Percentiles rank a stretch among this genome's conserved stretches.
Evolutionary conservation across 164 flowering plant genomes (phyloP).

Genomic region (Annona cherimola): DNA sequence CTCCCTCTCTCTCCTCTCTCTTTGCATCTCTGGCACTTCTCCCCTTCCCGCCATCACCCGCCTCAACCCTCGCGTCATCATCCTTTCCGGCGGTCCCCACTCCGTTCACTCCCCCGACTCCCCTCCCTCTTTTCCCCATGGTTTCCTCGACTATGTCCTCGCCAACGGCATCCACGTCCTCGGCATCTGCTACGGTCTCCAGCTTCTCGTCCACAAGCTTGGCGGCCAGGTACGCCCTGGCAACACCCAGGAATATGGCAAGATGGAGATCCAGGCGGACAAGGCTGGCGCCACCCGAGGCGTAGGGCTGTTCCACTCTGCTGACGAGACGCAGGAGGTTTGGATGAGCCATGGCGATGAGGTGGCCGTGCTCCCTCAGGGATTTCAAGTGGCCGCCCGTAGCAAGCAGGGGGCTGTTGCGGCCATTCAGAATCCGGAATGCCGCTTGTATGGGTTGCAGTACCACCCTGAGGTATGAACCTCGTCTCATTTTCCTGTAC

Average conservation of each 20-base stretch:
- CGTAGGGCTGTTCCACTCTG: constrained; percentile 44
- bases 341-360: constrained; percentile 99
- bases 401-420: constrained; percentile 75
- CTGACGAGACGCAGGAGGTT: constrained; percentile 65
- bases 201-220: constrained; percentile 77
- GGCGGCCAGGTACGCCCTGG: constrained; percentile 77
- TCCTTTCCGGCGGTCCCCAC: constrained; percentile 95
- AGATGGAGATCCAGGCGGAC: constrained; percentile 75
- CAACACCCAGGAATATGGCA: constrained; percentile 85
- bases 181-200: constrained; percentile 92
- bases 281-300: constrained; percentile 1
- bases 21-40: constrained; percentile 81
- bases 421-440: constrained; percentile 52
- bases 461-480: constrained; percentile 85
- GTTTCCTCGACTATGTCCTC: constrained; percentile 67
- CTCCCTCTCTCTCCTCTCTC: constrained; percentile 72
- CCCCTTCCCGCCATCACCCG: constrained; percentile 53
- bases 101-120: constrained; percentile 57
- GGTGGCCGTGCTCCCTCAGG: constrained; percentile 61
- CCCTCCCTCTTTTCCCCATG: constrained; percentile 66
- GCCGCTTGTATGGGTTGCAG: constrained; percentile 82
- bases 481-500: neutral
- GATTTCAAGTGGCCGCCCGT: constrained; percentile 69
- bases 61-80: constrained; percentile 62
- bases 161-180: constrained; percentile 55